These are phyloP conservation scores for Fusarium sp. DNA, from an alignment of 2,329 filamentous ascomycete genomes.

Conservation along the genomic window DNA sequence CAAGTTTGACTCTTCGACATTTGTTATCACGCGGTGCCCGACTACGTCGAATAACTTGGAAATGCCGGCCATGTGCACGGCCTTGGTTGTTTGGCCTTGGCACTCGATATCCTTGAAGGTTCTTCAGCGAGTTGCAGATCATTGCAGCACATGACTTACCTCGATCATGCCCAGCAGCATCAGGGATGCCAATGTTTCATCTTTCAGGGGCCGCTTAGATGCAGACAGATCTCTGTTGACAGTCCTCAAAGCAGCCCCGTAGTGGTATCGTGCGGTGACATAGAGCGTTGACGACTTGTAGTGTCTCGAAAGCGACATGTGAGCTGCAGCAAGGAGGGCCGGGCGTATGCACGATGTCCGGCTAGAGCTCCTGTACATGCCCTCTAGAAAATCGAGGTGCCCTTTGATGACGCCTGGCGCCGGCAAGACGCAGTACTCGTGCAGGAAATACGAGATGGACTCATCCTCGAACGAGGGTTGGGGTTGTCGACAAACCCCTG, in stretches of 20 bases:
- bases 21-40: constrained; percentile 9
- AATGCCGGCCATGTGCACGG: constrained; percentile 28
- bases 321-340: constrained; percentile 20
- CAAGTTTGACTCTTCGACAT: background rate
- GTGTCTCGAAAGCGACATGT: constrained; percentile 24
- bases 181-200: constrained; percentile 22
- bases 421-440: constrained; percentile 20
- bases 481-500: constrained; percentile 14
- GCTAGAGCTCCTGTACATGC: constrained; percentile 14
- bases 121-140: constrained; percentile 3
- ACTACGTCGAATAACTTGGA: constrained; percentile 24
- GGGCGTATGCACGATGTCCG: constrained; percentile 21
- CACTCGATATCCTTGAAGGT: constrained; percentile 27
- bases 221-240: constrained; percentile 26
- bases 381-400: constrained; percentile 23
- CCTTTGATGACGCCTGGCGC: constrained; percentile 9
- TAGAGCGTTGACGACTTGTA: constrained; percentile 32
- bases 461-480: constrained; percentile 33
- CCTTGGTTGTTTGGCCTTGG: constrained; percentile 23
- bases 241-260: constrained; percentile 18
- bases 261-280: constrained; percentile 17
- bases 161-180: constrained; percentile 33
- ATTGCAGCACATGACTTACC: background rate
- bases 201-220: constrained; percentile 8
- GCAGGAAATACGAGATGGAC: constrained; percentile 17